Evolutionary conservation across 2,329 filamentous ascomycete genomes (phyloP), one percentile per base, ranked within the genome.

Genomic region (Hymenotorrendiella dingleyae): DNA sequence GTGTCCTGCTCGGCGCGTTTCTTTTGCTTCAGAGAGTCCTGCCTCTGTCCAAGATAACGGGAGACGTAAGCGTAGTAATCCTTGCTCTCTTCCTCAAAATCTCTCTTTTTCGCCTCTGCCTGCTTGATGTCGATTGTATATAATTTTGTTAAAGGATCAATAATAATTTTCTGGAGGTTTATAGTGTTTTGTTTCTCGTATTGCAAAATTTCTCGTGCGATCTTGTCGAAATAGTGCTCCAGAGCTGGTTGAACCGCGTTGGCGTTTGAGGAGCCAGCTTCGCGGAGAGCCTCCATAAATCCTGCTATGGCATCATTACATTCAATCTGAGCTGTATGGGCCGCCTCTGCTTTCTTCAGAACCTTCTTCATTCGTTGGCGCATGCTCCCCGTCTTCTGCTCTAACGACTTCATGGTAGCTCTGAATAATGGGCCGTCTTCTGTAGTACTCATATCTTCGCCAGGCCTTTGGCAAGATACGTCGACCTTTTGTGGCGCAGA

Each of bases 91-190:
- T 98, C 93, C 52, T 98, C 93, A 56, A 98, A 98, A 55, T 97
- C 93, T 53, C 93, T 88, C 67, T 93, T 94, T 70, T 98, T 98
- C 29, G 85, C 75, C 60, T 98, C 93, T 20, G 91, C 94, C 64
- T 95, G 89, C 65, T 98, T 98, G 69, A 98, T 97, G 58, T 98
- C 94, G 51, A 91, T 75, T 48, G 88, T 88, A 65, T 98, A 98
- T 11, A 98, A 71, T 65, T 88, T 94, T 52, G 78, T 82, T 53
- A 98, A 77, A 1, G 94, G 94, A 32, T 98, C 93, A 53, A 98
- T 95, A 58, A 98, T 90, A 40, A 94, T 84, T 60, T 82, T 91
- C 58, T 96, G 90, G 24, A 98, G 73, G 56, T 95, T 91, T 28
- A 70, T 57, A 1, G 86, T 82, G 60, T 96, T 97, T 51, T 86